These are phyloP conservation scores for Lantana camara DNA, from an alignment of 257 asterid genomes.

Conservation along the genomic window DNA sequence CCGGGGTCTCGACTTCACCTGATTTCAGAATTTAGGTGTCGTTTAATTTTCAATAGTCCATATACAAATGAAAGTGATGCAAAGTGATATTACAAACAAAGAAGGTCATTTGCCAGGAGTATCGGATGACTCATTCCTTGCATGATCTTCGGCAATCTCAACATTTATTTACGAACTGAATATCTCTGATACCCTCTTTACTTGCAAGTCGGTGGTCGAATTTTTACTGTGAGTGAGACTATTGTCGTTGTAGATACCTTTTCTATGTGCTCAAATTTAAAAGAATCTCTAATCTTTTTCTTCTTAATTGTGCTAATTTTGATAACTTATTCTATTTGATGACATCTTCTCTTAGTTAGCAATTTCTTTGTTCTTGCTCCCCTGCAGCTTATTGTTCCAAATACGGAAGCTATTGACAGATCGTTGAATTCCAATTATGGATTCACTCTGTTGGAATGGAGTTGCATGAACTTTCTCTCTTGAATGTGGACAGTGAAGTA, in stretches of 20 bases:
- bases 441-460: conserved; percentile 4
- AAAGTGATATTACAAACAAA: conserved; percentile 10
- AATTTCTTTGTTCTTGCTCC: background rate
- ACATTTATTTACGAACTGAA: conserved; percentile 8
- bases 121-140: background rate
- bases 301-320: background rate
- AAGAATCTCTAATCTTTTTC: background rate
- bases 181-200: conserved; percentile 3
- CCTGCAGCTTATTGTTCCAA: conserved; percentile 9
- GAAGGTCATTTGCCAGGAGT: background rate
- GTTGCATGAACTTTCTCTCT: conserved; percentile 2
- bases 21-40: no score
- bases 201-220: background rate
- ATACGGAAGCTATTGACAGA: background rate
- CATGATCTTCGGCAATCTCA: background rate
- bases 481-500: conserved; percentile 14
- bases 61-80: background rate
- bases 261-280: background rate
- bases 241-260: background rate
- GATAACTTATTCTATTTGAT: background rate
- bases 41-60: no score
- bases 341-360: background rate
- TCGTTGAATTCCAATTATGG: background rate
- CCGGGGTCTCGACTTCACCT: background rate
- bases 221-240: background rate